Evolutionary conservation across 2,329 filamentous ascomycete species (phyloP).

Genomic region (Calonectria naviculata): DNA sequence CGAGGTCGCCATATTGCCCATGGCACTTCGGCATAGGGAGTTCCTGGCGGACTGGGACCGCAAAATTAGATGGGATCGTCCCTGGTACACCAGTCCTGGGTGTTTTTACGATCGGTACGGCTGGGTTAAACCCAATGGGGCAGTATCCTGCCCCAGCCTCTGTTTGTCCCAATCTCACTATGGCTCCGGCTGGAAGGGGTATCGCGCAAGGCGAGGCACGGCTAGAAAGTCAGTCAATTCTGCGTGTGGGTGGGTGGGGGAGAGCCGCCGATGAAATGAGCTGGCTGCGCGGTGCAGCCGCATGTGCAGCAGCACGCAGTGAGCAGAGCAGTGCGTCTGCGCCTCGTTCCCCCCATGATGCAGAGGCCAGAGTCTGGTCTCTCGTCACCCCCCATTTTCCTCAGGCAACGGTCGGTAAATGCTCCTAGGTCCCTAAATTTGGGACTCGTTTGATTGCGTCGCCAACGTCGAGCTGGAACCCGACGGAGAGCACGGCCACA

Average conservation of each 20-base stretch:
- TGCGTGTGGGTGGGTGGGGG: slow-evolving; percentile 24
- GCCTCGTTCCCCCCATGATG: background rate
- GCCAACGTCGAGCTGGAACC: background rate
- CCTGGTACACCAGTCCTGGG: background rate
- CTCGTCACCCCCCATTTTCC: background rate
- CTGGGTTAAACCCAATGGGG: slow-evolving; percentile 31
- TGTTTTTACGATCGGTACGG: slow-evolving; percentile 4
- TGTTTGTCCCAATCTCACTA: slow-evolving; percentile 25
- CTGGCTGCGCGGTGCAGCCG: slow-evolving; percentile 26
- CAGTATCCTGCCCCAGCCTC: slow-evolving; percentile 18
- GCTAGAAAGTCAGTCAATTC: background rate
- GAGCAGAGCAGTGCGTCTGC: slow-evolving; percentile 3
- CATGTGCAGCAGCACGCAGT: slow-evolving; percentile 21
- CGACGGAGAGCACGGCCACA: background rate
- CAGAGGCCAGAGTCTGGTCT: slow-evolving; percentile 21
- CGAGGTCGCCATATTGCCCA: background rate
- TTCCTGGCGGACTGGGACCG: slow-evolving; percentile 7
- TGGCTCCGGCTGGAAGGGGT: background rate
- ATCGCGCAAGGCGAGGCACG: slow-evolving; percentile 5
- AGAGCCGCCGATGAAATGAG: slow-evolving; percentile 36
- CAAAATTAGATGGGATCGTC: slow-evolving; percentile 14
- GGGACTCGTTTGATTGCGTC: background rate
- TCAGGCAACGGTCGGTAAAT: slow-evolving; percentile 8
- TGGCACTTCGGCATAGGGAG: background rate
- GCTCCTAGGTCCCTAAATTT: background rate